phyloP scores from a whole-genome alignment of 2,329 filamentous ascomycete species.

The Fusarium staphyleae region DNA sequence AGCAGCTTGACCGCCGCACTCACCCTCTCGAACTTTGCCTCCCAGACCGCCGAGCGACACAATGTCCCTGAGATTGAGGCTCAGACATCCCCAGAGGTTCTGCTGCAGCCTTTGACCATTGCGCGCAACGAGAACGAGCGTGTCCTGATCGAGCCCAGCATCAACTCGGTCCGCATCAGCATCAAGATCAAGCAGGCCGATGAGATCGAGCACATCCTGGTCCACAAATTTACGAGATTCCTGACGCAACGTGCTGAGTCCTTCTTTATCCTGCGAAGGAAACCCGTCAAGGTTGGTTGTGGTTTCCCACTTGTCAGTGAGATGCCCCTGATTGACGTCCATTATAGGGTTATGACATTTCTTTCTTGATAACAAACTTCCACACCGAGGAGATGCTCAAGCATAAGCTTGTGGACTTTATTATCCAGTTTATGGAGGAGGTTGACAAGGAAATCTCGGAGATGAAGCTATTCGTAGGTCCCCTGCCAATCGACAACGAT shows the following conservation, averaged over 20 bases:
- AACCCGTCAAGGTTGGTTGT: slow-evolving; percentile 83
- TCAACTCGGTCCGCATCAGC: slow-evolving; percentile 96
- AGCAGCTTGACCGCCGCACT: slow-evolving; percentile 93
- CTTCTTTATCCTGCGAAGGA: slow-evolving; percentile 95
- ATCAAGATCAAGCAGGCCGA: slow-evolving; percentile 99
- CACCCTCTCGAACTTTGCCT: slow-evolving; percentile 91
- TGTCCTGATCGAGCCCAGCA: slow-evolving; percentile 92
- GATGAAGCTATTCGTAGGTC: slow-evolving; percentile 98
- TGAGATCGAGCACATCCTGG: slow-evolving; percentile 96
- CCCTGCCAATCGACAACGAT: neutral
- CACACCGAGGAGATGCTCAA: slow-evolving; percentile 99
- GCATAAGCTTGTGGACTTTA: slow-evolving; percentile 98
- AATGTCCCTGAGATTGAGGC: slow-evolving; percentile 99
- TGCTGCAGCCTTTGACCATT: slow-evolving; percentile 88
- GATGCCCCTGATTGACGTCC: slow-evolving; percentile 29
- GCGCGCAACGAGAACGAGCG: slow-evolving; percentile 97
- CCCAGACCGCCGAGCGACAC: slow-evolving; percentile 93
- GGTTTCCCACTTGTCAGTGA: neutral
- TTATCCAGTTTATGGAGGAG: slow-evolving; percentile 99
- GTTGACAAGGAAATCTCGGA: slow-evolving; percentile 99
- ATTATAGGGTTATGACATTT: slow-evolving; percentile 91
- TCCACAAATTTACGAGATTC: slow-evolving; percentile 98
- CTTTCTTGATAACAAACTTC: slow-evolving; percentile 98
- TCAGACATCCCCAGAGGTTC: slow-evolving; percentile 87
- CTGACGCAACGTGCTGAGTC: slow-evolving; percentile 82